Evolutionary conservation across 1,284 basidiomycete species (phyloP), one percentile per base, ranked within the genome.

Genomic region (Apiotrichum akiyoshidainum): DNA sequence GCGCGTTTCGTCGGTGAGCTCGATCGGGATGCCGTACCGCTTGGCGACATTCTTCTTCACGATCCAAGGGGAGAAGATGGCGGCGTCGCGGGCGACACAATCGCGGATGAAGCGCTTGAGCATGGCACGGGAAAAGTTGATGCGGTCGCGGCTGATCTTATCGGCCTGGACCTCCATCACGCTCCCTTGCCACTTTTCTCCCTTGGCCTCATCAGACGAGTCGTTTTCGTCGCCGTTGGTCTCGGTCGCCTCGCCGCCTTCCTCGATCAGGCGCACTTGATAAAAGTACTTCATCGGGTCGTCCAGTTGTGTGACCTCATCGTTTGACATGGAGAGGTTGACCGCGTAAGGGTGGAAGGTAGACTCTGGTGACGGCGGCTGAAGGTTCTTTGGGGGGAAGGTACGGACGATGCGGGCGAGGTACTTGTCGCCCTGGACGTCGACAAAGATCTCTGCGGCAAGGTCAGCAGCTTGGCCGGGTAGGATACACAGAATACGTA

Each of bases 111-210:
- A 98, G 41, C 93, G 89, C 65, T 93, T 90, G 34, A 99, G 83
- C 68, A 98, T 95, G 16, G 93, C 92, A 75, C 97, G 96, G 46
- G 92, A 95, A 79, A 97, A 98, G 21, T 90, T 87, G 39, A 94
- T 83, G 58, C 94, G 89, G 75, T 99, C 95, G 61, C 95, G 91
- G 72, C 90, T 94, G 66, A 94, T 87, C 66, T 84, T 83, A 57
- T 83, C 81, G 62, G 87, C 88, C 60, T 85, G 85, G 6, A 92
- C 89, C 71, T 93, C 90, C 80, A 92, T 87, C 54, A 88, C 80
- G 67, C 85, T 87, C 74, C 81, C 86, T 50, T 73, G 65, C 62
- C 66, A 68, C 55, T 65, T 63, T 47, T 67, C 75, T 54, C 78
- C 80, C 54, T 77, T 75, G 51, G 76, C 72, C 9, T 73, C 68